A percentile compares a stretch with the other conserved stretches of the same genome.
Evolutionary conservation across 805 yeast species (phyloP).

Genomic region (Teunomyces cretensis): DNA sequence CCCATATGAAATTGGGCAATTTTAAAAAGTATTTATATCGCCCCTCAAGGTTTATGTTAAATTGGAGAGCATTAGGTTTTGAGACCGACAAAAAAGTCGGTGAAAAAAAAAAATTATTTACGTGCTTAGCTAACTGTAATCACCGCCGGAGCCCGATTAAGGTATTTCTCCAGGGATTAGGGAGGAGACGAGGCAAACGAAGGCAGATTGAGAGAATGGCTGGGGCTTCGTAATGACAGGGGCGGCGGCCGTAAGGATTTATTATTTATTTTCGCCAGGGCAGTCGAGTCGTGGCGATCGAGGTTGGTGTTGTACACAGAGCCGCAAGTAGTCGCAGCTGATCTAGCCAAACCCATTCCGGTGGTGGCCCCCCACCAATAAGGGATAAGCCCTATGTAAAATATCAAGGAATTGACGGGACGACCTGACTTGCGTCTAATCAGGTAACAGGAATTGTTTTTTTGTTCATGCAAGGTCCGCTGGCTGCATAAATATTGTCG

Average conservation of each 20-base stretch:
- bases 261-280: too few relatives aligned
- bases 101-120: neutral
- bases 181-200: neutral
- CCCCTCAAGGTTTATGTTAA: conserved; percentile 3
- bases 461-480: neutral
- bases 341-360: too few relatives aligned
- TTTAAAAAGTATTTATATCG: conserved; percentile 1
- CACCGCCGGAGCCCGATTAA: neutral
- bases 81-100: neutral
- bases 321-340: too few relatives aligned
- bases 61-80: conserved; percentile 1
- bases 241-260: too few relatives aligned
- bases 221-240: neutral
- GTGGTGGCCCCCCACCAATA: too few relatives aligned
- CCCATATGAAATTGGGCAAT: conserved; percentile 5
- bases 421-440: conserved; percentile 1
- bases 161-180: neutral
- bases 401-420: neutral
- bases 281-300: too few relatives aligned
- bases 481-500: neutral
- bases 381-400: too few relatives aligned
- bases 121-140: neutral
- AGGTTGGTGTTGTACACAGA: too few relatives aligned
- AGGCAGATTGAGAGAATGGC: neutral
- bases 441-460: neutral